phyloP scores from a whole-genome alignment of 164 flowering plant species.

The Platanus orientalis region DNA sequence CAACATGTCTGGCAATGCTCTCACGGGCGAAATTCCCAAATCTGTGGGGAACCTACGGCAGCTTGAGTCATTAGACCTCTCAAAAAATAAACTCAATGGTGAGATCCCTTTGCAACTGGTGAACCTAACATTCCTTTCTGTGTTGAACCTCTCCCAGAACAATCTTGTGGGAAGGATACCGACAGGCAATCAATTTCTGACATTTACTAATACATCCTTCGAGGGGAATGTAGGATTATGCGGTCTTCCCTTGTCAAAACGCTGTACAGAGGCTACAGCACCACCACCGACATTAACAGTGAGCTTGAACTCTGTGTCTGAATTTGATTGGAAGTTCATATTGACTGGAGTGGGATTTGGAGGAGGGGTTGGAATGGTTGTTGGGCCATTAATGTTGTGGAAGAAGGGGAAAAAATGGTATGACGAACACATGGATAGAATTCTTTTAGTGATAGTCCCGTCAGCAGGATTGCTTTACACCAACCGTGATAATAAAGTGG shows the following conservation, averaged over 20 bases:
- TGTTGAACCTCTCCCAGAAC: conserved; percentile 41
- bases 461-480: conserved; percentile 21
- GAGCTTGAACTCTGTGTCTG: not conserved
- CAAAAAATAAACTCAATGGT: conserved; percentile 35
- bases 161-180: conserved; percentile 39
- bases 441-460: conserved; percentile 26
- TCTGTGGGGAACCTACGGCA: conserved; percentile 29
- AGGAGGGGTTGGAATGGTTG: conserved; percentile 33
- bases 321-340: conserved; percentile 40
- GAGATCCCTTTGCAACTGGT: conserved; percentile 32
- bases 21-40: conserved; percentile 39
- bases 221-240: conserved; percentile 40
- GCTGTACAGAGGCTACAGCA: conserved; percentile 4
- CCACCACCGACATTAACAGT: not conserved
- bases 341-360: conserved; percentile 47
- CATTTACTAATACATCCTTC: conserved; percentile 30
- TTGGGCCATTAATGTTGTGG: conserved; percentile 36
- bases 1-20: conserved; percentile 43
- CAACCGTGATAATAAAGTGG: conserved; percentile 10
- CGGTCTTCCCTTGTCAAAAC: conserved; percentile 30
- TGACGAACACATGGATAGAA: conserved; percentile 22
- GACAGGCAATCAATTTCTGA: conserved; percentile 20
- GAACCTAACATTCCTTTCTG: conserved; percentile 31
- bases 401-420: conserved; percentile 34
- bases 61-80: conserved; percentile 44